Evolutionary conservation across 805 yeast genomes (phyloP), one percentile per base, ranked within the genome.

Genomic region (Candida insectalens): DNA sequence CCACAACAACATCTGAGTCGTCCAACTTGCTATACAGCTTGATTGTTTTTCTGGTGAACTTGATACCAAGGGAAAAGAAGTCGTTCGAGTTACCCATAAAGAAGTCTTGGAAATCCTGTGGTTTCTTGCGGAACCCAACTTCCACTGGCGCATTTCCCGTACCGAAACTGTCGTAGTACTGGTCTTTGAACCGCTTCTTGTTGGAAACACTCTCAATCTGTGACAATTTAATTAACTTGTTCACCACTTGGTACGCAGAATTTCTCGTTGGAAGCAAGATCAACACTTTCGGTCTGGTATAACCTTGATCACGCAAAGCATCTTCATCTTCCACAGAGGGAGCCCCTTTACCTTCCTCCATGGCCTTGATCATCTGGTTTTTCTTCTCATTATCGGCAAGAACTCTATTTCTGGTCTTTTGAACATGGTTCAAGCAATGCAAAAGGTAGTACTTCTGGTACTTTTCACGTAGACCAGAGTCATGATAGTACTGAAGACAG

Each of bases 21-120:
- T 83, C 83, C 49, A 85, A 85, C 17, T 84, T 75, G 10, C 95
- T 71, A 56, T 81, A 92, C 22, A 92, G 61, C 56, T 87, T 88
- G 37, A 89, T 51, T 0, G 95, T 70, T 52, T 87, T 89, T 49
- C 96, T 71, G 2, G 96, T 85, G 55, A 87, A 76, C 56, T 89
- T 92, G 25, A 84, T 49, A n/a, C 98, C 97, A 5, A 92, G 46
- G 35, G 92, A 80, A 57, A 92, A 92, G 59, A 83, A 79, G 62
- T 92, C 98, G 50, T 83, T 83, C 10, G 88, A 75, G 59, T 88
- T 89, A 10, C 98, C 98, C 40, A 75, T 74, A 60, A 92, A 92
- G 32, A 74, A 58, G 30, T 75, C 70, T 48, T 71, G 73, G 58
- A 89, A 92, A 46, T 89, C 96, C 7, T 73, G 80, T 0, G 97